phyloP scores from a whole-genome alignment of 2,329 filamentous ascomycete genomes.

The Teratosphaeria pseudoeucalypti region DNA sequence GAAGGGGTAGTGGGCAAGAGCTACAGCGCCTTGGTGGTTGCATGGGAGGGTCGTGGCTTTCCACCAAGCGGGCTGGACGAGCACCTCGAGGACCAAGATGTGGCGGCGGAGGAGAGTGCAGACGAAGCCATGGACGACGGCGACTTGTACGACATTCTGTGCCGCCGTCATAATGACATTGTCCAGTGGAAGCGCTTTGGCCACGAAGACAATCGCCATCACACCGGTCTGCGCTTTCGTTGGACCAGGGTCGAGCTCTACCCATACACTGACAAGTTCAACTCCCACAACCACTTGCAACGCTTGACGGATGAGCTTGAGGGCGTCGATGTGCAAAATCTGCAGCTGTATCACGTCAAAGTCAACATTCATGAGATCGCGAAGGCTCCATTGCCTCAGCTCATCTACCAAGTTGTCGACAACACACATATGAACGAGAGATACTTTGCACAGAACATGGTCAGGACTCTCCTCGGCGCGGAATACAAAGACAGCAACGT shows the following conservation, averaged over 20 bases:
- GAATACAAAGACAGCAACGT: conserved; percentile 1
- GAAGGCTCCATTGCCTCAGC: neutral
- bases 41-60: neutral
- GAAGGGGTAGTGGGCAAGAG: neutral
- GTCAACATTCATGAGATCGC: neutral
- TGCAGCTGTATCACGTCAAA: conserved; percentile 1
- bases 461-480: conserved; percentile 2
- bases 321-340: neutral
- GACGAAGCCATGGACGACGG: neutral
- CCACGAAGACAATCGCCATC: neutral
- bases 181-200: neutral
- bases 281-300: neutral
- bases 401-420: neutral
- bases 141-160: neutral
- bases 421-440: neutral
- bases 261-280: neutral
- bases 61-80: neutral
- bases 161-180: neutral
- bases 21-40: neutral
- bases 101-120: neutral
- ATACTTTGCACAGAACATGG: neutral
- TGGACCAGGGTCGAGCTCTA: neutral
- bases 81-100: neutral
- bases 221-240: neutral
- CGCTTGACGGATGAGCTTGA: neutral